Percentiles rank a stretch among this genome's conserved stretches.
Evolutionary conservation across 345 rosid genomes (phyloP).

Genomic region (Dipteronia dyeriana): DNA sequence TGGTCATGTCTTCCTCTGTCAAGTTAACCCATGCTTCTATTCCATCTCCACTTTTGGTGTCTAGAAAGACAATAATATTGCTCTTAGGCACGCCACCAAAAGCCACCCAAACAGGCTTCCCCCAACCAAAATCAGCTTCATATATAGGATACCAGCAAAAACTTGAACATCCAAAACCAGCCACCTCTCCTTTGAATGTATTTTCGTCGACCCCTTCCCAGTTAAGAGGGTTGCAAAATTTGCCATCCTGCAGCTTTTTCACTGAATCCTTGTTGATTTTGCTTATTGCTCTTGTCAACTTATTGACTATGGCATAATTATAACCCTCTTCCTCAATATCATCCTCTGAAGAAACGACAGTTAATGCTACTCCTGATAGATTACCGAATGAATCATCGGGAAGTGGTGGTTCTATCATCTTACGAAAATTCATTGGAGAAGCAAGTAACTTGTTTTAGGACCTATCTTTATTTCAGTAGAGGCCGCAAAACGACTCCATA

Average conservation of each 20-base stretch:
- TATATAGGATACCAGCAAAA: conserved; percentile 34
- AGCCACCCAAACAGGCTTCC: no score
- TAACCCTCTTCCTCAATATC: background rate
- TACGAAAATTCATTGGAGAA: conserved; percentile 37
- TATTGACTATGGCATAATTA: conserved; percentile 16
- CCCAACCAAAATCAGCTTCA: conserved; percentile 47
- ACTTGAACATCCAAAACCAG: conserved; percentile 34
- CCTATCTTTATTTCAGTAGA: no score
- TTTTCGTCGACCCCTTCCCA: background rate
- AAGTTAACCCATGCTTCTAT: no score
- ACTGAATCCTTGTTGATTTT: conserved; percentile 30
- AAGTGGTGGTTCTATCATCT: conserved; percentile 28
- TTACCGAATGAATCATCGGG: conserved; percentile 43
- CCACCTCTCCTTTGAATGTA: conserved; percentile 21
- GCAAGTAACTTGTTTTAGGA: no score
- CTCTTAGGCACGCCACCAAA: no score
- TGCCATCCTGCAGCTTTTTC: conserved; percentile 30
- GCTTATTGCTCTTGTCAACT: conserved; percentile 27
- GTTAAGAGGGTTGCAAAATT: background rate
- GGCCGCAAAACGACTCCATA: no score
- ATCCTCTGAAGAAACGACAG: conserved; percentile 1
- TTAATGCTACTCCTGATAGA: conserved; percentile 13
- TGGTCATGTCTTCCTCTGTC: no score
- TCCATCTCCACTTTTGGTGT: no score
- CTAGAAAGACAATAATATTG: no score